Conservation (phyloP, 352 stramenopile species). For the Phytophthora agathidicida region DNA sequence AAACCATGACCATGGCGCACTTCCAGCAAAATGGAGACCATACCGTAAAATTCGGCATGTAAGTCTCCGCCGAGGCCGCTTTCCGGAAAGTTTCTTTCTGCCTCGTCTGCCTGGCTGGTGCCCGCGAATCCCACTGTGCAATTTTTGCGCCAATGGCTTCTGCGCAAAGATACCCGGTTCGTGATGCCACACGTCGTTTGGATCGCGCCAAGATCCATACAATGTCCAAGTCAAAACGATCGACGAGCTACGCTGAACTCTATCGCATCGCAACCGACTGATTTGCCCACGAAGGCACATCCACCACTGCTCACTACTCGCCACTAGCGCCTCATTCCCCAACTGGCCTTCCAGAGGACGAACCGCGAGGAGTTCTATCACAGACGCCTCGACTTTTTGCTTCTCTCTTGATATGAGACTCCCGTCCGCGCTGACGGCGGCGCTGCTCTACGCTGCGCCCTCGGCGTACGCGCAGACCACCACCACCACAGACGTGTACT, state of each 20-base stretch:
- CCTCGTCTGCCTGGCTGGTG: no score
- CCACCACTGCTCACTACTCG: constrained; percentile 1
- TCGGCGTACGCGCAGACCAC: constrained; percentile 22
- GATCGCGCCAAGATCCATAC: background rate
- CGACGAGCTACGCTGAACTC: background rate
- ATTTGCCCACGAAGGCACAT: constrained; percentile 8
- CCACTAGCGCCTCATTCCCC: constrained; percentile 18
- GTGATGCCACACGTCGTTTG: constrained; percentile 1
- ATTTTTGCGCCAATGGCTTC: constrained; percentile 25
- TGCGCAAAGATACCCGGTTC: constrained; percentile 1
- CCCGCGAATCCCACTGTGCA: constrained; percentile 13
- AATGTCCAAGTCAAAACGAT: constrained; percentile 2
- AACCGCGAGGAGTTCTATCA: background rate
- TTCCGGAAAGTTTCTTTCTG: constrained; percentile 14
- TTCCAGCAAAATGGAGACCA: background rate
- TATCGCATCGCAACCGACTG: constrained; percentile 1
- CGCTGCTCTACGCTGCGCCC: constrained; percentile 6
- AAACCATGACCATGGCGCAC: background rate
- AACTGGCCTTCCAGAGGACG: constrained; percentile 28
- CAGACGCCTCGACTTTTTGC: constrained; percentile 2
- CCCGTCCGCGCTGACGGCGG: constrained; percentile 3
- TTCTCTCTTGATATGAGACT: constrained; percentile 31
- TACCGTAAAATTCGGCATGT: no score
- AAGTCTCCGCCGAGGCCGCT: constrained; percentile 5
- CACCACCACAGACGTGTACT: constrained; percentile 35